phyloP scores from a whole-genome alignment of 768 basidiomycete species.

The Dioszegia crocea region DNA sequence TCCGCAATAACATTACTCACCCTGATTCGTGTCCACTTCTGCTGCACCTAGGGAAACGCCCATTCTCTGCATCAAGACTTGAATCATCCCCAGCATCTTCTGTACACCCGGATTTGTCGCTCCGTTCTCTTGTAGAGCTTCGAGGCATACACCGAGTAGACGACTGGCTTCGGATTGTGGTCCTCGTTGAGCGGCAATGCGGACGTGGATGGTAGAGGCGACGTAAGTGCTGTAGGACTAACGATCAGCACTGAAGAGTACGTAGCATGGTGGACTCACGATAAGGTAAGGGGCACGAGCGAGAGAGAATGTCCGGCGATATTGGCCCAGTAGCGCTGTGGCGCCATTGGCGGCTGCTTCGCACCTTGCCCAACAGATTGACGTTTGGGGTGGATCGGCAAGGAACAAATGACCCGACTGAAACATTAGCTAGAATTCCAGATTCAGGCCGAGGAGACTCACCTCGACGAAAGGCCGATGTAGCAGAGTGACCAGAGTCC shows the following conservation, averaged over 20 bases:
- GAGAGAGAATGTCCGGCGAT: slow-evolving; percentile 24
- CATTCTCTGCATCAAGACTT: slow-evolving; percentile 15
- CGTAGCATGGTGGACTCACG: background rate
- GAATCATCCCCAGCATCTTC: slow-evolving; percentile 21
- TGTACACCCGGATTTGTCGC: slow-evolving; percentile 21
- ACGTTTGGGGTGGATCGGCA: slow-evolving; percentile 15
- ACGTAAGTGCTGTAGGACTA: slow-evolving; percentile 30
- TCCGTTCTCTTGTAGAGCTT: slow-evolving; percentile 22
- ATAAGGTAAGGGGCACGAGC: slow-evolving; percentile 28
- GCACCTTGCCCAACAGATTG: slow-evolving; percentile 21
- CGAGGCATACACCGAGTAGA: slow-evolving; percentile 21
- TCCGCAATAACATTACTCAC: background rate
- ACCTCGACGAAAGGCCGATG: slow-evolving; percentile 31
- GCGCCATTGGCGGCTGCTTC: slow-evolving; percentile 20
- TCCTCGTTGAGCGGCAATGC: slow-evolving; percentile 17
- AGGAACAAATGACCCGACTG: slow-evolving; percentile 9
- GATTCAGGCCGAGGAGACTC: background rate
- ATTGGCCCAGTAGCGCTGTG: slow-evolving; percentile 11
- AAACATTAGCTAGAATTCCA: too few relatives aligned
- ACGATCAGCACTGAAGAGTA: background rate
- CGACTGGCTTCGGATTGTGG: slow-evolving; percentile 7
- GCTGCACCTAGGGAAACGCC: slow-evolving; percentile 4
- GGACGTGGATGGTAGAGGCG: slow-evolving; percentile 32
- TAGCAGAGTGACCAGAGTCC: slow-evolving; percentile 21
- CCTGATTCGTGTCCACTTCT: background rate